Evolutionary conservation across 306 rosid genomes (phyloP).

Genomic region (Glycine latifolia): DNA sequence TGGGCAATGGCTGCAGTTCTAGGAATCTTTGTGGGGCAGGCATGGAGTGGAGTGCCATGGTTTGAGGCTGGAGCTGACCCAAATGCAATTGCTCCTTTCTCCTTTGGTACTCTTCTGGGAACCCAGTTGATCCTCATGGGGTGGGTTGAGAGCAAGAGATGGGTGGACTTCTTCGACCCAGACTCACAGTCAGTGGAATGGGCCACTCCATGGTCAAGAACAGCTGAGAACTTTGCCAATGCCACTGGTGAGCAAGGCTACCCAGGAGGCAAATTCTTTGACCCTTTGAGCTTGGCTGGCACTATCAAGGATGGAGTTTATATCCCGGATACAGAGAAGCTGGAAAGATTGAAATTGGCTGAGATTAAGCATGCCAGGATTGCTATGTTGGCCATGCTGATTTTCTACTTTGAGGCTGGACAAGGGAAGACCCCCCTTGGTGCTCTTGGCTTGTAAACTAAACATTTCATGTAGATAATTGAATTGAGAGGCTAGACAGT

Average conservation of each 20-base stretch:
- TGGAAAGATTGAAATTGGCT: conserved; percentile 88
- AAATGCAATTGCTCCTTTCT: conserved; percentile 90
- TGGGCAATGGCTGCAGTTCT: conserved; percentile 99
- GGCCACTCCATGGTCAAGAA: conserved; percentile 99
- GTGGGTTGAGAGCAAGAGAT: conserved; percentile 97
- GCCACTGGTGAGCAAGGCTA: conserved; percentile 94
- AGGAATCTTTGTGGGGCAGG: conserved; percentile 95
- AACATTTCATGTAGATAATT: conserved; percentile 60
- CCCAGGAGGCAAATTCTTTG: conserved; percentile 97
- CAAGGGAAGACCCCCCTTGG: conserved; percentile 99
- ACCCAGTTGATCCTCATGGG: conserved; percentile 96
- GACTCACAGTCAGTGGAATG: conserved; percentile 94
- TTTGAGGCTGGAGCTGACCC: conserved; percentile 97
- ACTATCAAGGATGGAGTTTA: conserved; percentile 67
- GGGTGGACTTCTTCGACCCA: conserved; percentile 99
- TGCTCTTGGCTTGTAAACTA: conserved; percentile 87
- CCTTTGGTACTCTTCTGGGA: conserved; percentile 89
- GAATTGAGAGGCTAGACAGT: conserved; percentile 54
- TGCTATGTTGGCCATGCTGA: conserved; percentile 96
- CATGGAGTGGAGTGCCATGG: conserved; percentile 99
- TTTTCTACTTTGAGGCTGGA: conserved; percentile 98
- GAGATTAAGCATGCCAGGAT: conserved; percentile 95
- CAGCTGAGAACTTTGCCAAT: conserved; percentile 86
- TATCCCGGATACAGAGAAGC: conserved; percentile 73
- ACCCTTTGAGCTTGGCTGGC: conserved; percentile 83